These are phyloP conservation scores for Thielaviopsis musarum DNA, from an alignment of 2,329 filamentous ascomycete genomes.

Conservation along the genomic window DNA sequence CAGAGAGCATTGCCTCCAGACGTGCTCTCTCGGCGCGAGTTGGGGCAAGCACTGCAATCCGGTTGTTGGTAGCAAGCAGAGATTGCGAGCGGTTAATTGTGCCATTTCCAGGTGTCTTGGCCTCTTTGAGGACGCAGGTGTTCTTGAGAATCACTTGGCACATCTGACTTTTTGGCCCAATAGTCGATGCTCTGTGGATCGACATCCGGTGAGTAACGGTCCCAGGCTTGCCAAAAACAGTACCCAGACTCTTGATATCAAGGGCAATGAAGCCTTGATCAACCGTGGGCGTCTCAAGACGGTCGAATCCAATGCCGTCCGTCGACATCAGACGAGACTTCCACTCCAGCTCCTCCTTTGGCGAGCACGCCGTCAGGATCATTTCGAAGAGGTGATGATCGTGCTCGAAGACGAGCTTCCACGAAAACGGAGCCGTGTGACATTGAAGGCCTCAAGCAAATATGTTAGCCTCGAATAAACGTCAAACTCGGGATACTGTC, in stretches of 20 bases:
- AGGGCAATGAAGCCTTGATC: conserved; percentile 49
- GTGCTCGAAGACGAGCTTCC: conserved; percentile 78
- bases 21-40: conserved; percentile 58
- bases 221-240: conserved; percentile 55
- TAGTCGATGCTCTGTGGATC: conserved; percentile 60
- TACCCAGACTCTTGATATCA: conserved; percentile 56
- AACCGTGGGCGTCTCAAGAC: background rate
- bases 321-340: conserved; percentile 42
- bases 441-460: conserved; percentile 57
- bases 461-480: conserved; percentile 12
- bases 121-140: conserved; percentile 51
- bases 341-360: conserved; percentile 69
- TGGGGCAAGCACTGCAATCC: conserved; percentile 55
- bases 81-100: conserved; percentile 66
- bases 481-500: background rate
- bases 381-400: conserved; percentile 66
- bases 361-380: conserved; percentile 71
- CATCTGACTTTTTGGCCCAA: conserved; percentile 49
- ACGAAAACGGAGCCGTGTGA: conserved; percentile 70
- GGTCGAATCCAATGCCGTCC: background rate
- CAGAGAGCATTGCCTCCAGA: conserved; percentile 54
- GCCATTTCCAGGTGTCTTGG: conserved; percentile 25
- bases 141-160: conserved; percentile 77
- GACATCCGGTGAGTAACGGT: conserved; percentile 53
- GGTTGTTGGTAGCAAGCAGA: conserved; percentile 48